phyloP scores from a whole-genome alignment of 106 monocot species.

The Xerophyta viscosa region DNA sequence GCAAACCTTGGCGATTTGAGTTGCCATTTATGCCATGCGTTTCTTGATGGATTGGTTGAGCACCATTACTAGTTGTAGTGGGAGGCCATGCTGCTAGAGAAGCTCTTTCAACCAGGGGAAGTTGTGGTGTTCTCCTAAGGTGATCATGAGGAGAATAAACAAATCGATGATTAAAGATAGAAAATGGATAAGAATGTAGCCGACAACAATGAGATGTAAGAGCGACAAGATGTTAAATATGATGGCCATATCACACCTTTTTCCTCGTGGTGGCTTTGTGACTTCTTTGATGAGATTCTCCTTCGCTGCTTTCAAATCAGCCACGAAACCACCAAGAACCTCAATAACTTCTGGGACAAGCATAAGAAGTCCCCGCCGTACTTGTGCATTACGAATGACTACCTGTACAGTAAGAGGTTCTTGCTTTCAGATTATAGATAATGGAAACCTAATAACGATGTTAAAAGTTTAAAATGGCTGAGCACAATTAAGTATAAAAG shows the following conservation, averaged over 20 bases:
- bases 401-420: constrained; percentile 28
- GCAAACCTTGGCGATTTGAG: background rate
- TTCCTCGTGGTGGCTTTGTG: constrained; percentile 86
- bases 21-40: background rate
- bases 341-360: constrained; percentile 78
- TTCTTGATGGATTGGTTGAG: constrained; percentile 5
- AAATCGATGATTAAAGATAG: no score
- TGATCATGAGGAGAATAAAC: no score
- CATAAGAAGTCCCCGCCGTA: constrained; percentile 74
- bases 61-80: constrained; percentile 11
- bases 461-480: no score
- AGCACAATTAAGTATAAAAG: no score
- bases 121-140: constrained; percentile 44
- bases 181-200: no score
- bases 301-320: constrained; percentile 69
- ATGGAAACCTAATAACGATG: no score
- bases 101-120: constrained; percentile 58
- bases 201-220: no score
- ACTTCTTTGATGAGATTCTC: constrained; percentile 70
- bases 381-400: constrained; percentile 56
- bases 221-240: no score
- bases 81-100: constrained; percentile 75
- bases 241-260: constrained; percentile 34
- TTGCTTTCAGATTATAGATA: no score
- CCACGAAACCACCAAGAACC: constrained; percentile 77